Evolutionary conservation across 768 basidiomycete genomes (phyloP).

Genomic region (Termitomyces sp.): DNA sequence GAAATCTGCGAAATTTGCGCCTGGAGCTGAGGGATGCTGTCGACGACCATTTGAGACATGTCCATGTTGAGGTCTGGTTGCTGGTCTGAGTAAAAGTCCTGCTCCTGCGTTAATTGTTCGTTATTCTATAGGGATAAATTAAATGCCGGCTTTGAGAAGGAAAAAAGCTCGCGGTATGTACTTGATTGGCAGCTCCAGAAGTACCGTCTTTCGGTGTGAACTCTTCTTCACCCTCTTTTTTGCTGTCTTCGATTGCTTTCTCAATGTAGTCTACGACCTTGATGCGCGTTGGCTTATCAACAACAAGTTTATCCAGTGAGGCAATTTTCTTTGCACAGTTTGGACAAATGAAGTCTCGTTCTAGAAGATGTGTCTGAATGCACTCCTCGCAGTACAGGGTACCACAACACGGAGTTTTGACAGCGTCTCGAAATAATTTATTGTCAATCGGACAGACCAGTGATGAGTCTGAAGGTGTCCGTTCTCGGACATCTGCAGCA

Average conservation of each 20-base stretch:
- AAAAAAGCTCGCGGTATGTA: conserved; percentile 14
- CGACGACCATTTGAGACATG: conserved; percentile 65
- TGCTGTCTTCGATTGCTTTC: conserved; percentile 72
- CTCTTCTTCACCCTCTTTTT: conserved; percentile 54
- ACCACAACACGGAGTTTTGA: conserved; percentile 93
- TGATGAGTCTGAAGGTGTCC: conserved; percentile 69
- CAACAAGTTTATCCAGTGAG: conserved; percentile 79
- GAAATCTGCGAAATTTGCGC: conserved; percentile 80
- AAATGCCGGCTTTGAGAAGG: background rate
- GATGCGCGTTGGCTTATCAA: conserved; percentile 75
- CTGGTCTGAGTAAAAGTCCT: conserved; percentile 71
- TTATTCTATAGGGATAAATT: conserved; percentile 12
- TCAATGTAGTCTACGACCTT: conserved; percentile 82
- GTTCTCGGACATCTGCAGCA: conserved; percentile 85
- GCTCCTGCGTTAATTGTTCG: conserved; percentile 29
- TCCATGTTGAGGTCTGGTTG: conserved; percentile 63
- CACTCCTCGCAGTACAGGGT: conserved; percentile 95
- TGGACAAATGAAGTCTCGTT: conserved; percentile 93
- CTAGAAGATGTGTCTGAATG: conserved; percentile 89
- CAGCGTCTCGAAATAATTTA: conserved; percentile 89
- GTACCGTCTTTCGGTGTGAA: conserved; percentile 16
- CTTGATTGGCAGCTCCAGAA: conserved; percentile 27
- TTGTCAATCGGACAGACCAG: conserved; percentile 90
- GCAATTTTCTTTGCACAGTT: conserved; percentile 84
- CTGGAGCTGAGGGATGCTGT: conserved; percentile 77